Evolutionary conservation across 345 rosid genomes (phyloP).

Genomic region (Populus simonii): DNA sequence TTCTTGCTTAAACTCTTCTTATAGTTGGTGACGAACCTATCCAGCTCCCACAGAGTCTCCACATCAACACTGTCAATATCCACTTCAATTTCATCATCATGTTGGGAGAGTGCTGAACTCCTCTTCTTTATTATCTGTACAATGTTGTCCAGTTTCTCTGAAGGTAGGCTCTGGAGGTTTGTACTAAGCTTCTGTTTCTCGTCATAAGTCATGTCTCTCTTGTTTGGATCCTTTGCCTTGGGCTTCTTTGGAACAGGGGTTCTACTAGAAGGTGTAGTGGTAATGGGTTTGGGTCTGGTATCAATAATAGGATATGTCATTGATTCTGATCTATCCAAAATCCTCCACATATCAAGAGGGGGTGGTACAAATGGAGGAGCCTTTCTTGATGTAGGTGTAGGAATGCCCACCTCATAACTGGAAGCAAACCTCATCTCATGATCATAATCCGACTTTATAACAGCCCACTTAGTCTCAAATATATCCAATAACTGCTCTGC

Average conservation of each 20-base stretch:
- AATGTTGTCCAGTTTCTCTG: constrained; percentile 90
- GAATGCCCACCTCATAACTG: constrained; percentile 54
- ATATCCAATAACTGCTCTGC: constrained; percentile 62
- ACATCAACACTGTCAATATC: constrained; percentile 96
- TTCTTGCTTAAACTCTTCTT: constrained; percentile 94
- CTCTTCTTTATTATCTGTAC: constrained; percentile 93
- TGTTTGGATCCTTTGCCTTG: constrained; percentile 88
- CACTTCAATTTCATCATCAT: constrained; percentile 94
- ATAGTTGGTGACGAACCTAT: constrained; percentile 92
- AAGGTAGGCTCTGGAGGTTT: constrained; percentile 79
- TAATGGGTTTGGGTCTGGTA: constrained; percentile 44
- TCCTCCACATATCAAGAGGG: constrained; percentile 74
- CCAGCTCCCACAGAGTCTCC: constrained; percentile 98
- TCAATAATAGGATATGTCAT: constrained; percentile 46
- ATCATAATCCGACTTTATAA: constrained; percentile 73
- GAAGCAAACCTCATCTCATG: constrained; percentile 58
- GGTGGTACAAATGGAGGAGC: constrained; percentile 55
- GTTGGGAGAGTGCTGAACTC: constrained; percentile 70
- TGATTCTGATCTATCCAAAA: constrained; percentile 72
- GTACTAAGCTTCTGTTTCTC: constrained; percentile 98
- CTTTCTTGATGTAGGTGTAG: constrained; percentile 58
- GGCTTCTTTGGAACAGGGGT: constrained; percentile 91
- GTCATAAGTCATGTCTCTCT: constrained; percentile 96
- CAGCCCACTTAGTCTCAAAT: constrained; percentile 88
- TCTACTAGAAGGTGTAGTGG: constrained; percentile 74